Conservation (phyloP, 768 basidiomycete genomes). For the Gloeophyllum trabeum region DNA sequence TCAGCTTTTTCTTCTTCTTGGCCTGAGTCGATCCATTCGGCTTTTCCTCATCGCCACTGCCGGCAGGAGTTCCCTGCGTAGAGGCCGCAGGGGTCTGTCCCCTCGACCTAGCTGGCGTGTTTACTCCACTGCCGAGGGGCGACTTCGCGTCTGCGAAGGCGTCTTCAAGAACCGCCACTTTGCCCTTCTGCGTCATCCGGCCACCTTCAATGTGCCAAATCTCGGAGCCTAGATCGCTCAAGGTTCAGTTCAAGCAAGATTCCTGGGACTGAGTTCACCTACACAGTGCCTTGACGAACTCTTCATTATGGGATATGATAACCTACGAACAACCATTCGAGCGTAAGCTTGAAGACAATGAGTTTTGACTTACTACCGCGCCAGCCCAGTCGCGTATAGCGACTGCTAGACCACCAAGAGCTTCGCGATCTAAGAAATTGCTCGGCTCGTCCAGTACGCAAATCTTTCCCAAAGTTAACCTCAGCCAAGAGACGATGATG, state of each 20-base stretch:
- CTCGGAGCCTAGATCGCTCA: constrained; percentile 52
- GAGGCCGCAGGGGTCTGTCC: constrained; percentile 64
- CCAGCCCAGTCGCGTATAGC: constrained; percentile 95
- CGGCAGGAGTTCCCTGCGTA: constrained; percentile 61
- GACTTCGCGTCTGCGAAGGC: constrained; percentile 62
- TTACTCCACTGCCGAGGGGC: constrained; percentile 57
- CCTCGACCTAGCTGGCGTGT: constrained; percentile 63
- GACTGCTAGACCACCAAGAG: constrained; percentile 86
- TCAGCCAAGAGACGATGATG: constrained; percentile 1
- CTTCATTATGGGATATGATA: constrained; percentile 93
- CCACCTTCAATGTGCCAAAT: constrained; percentile 93
- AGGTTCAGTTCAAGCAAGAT: constrained; percentile 15
- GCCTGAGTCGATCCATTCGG: constrained; percentile 25
- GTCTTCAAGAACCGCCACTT: constrained; percentile 77
- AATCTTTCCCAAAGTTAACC: constrained; percentile 30
- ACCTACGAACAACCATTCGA: constrained; percentile 33
- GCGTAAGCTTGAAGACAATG: constrained; percentile 8
- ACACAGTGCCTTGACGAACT: constrained; percentile 80
- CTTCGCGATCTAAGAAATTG: constrained; percentile 96
- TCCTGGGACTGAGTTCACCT: constrained; percentile 25
- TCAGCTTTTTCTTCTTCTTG: constrained; percentile 85
- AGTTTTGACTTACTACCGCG: constrained; percentile 50
- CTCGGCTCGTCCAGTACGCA: constrained; percentile 85
- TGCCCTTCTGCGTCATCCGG: constrained; percentile 79
- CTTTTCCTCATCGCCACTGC: constrained; percentile 46